Evolutionary conservation across 2,329 filamentous ascomycete genomes (phyloP).

Genomic region (Bimuria novae-zelandiae): DNA sequence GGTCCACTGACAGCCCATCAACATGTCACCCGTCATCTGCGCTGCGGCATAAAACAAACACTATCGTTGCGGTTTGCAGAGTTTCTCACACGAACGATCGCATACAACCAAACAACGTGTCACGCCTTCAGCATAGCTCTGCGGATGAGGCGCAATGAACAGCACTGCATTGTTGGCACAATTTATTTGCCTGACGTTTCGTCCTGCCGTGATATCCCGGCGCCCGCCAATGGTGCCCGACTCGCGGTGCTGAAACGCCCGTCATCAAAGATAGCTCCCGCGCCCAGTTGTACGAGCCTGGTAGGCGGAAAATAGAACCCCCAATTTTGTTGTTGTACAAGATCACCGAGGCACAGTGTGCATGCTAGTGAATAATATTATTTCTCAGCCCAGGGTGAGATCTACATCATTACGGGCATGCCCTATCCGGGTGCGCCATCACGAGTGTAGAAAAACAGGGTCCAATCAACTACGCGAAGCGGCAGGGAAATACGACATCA

Average conservation of each 20-base stretch:
- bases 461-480: too few species aligned
- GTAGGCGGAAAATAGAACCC: neutral
- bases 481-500: too few species aligned
- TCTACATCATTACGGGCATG: too few species aligned
- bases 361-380: too few species aligned
- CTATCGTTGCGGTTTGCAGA: neutral
- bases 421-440: too few species aligned
- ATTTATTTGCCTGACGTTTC: slow-evolving; percentile 16
- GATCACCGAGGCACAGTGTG: too few species aligned
- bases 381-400: too few species aligned
- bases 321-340: too few species aligned
- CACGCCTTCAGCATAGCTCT: neutral
- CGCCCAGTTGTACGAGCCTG: neutral
- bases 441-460: too few species aligned
- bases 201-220: neutral
- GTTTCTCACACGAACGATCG: too few species aligned
- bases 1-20: too few species aligned
- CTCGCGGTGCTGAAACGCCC: neutral
- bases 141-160: slow-evolving; percentile 6
- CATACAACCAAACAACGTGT: neutral
- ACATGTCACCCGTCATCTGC: neutral
- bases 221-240: neutral
- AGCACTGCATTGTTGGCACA: neutral
- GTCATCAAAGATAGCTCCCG: neutral
- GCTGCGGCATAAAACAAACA: too few species aligned